Evolutionary conservation across 257 asterid genomes (phyloP), one percentile per base, ranked within the genome.

Genomic region (Nicotiana benthamiana): DNA sequence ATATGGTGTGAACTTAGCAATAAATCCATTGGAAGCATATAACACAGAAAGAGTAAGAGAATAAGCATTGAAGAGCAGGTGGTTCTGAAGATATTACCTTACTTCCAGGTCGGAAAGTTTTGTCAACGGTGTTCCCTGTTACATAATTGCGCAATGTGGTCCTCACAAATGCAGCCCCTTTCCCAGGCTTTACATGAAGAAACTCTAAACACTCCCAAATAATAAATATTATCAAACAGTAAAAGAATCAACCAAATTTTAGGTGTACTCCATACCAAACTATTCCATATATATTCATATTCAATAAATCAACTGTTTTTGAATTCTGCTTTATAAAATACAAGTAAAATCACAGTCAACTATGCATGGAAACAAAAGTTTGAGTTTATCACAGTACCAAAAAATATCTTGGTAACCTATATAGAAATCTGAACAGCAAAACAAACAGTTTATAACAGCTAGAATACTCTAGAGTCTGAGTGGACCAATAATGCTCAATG

Each of bases 141-240:
- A 93, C 60, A 70, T 87, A 89, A 83, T 95, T 95, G 64, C 94
- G 89, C 86, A 95, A 56, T 1, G 97, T 95, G 72, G 97, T 96
- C 88, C 99, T 90, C 13, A 96, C 97, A 86, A 86, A 94, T 32
- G 99, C 97, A 26, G 99, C 98, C 57, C 98, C 98, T 82, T 94
- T 96, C 30, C 99, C 99, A 86, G 97, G 98, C 86, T 96, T 96
- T 46, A 96, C 97, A 84, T 94, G 98, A 81, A 94, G 97, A 87
- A 96, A 94, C 89, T 94, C 99, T 95, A 82, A 74, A 79, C 48
- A 87, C 75, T 79, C 62, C 85, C 67, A 82, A 61, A n/a, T 56
- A 59, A 82, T 36, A 26, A 72, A 17, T 43, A 70, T 36, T 22
- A 30, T 61, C 67, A 81, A 36, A 75, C 40, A 13, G 36, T 72